Conservation (phyloP, 352 stramenopile species). For the Sclerospora graminicola region DNA sequence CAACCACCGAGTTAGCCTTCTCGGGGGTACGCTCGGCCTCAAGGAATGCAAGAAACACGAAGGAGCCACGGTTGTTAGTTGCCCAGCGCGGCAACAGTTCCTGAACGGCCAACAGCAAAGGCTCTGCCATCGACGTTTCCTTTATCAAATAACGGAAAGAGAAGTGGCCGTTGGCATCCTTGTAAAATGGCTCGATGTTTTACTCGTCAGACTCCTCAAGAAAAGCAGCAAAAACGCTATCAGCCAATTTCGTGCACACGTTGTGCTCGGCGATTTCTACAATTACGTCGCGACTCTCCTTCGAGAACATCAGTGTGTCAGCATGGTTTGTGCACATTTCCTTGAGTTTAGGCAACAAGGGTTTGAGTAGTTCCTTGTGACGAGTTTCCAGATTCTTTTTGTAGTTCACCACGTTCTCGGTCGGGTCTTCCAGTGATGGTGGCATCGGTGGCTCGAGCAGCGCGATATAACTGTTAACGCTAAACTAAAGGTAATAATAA, state of each 20-base stretch:
- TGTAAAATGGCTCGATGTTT: constrained; percentile 44
- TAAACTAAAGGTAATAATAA: no score
- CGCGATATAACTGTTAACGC: no score
- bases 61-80: no score
- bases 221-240: constrained; percentile 34
- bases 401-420: no score
- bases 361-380: no score
- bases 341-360: no score
- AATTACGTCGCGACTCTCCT: constrained; percentile 66
- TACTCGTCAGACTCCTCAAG: constrained; percentile 26
- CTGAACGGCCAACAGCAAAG: constrained; percentile 42
- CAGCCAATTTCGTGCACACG: constrained; percentile 33
- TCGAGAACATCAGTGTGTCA: constrained; percentile 58
- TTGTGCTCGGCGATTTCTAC: constrained; percentile 71
- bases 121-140: constrained; percentile 42
- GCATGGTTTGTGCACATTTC: constrained; percentile 51
- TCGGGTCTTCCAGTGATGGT: constrained; percentile 49
- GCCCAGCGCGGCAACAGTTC: no score
- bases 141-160: constrained; percentile 68
- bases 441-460: constrained; percentile 65
- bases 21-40: no score
- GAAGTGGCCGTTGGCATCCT: constrained; percentile 64
- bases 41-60: no score
- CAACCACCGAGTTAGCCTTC: no score
- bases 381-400: no score